Evolutionary conservation across 192 early-diverging fungal genomes (phyloP).

Genomic region (Coemansia sp.): DNA sequence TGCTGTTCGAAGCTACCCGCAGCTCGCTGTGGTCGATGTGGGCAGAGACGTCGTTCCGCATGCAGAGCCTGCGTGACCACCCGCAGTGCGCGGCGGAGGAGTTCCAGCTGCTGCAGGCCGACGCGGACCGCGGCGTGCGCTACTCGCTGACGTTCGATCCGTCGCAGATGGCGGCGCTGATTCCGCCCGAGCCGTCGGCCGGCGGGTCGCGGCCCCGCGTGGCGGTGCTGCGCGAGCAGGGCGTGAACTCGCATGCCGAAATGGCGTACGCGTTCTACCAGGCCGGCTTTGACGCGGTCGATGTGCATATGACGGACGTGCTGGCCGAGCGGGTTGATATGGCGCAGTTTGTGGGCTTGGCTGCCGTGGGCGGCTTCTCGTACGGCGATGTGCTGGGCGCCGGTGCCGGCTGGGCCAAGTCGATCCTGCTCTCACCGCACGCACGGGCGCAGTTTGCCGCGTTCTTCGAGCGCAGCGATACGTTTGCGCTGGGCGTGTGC

Average conservation of each 20-base stretch:
- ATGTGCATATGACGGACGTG: conserved; percentile 99
- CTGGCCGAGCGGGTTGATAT: conserved; percentile 63
- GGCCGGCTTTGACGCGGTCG: conserved; percentile 91
- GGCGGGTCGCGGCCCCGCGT: conserved; percentile 66
- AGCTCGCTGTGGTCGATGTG: conserved; percentile 76
- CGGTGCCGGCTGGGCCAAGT: conserved; percentile 97
- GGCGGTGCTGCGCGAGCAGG: conserved; percentile 96
- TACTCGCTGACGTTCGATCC: conserved; percentile 79
- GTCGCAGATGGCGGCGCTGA: conserved; percentile 19
- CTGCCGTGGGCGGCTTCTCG: conserved; percentile 94
- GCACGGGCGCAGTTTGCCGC: conserved; percentile 70
- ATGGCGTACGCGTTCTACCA: conserved; percentile 92
- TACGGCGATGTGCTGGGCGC: conserved; percentile 99
- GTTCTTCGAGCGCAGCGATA: conserved; percentile 85
- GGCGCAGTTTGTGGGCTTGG: conserved; percentile 79
- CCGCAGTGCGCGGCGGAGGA: conserved; percentile 82
- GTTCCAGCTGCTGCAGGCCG: conserved; percentile 67
- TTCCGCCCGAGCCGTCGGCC: conserved; percentile 12
- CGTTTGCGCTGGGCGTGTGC: conserved; percentile 96
- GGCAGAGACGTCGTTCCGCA: conserved; percentile 87
- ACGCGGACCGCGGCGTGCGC: conserved; percentile 74
- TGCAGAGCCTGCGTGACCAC: conserved; percentile 91
- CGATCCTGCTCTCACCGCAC: conserved; percentile 70
- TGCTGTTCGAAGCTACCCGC: conserved; percentile 61
- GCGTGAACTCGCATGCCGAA: conserved; percentile 93